These are phyloP conservation scores for Penicillium alfredii DNA, from an alignment of 495 filamentous ascomycete genomes.

Conservation along the genomic window DNA sequence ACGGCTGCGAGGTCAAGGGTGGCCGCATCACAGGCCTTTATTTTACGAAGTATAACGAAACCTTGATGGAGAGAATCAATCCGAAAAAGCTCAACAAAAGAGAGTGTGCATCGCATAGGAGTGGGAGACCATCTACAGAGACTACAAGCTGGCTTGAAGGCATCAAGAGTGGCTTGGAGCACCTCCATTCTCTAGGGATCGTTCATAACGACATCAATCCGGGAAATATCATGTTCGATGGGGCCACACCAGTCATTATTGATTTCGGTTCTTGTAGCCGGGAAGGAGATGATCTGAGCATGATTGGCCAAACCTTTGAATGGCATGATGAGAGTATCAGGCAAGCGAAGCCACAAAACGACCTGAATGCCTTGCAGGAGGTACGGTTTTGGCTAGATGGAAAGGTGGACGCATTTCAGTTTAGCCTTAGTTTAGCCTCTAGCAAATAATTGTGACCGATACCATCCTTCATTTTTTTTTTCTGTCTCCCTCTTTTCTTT, in stretches of 20 bases:
- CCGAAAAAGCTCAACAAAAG: conserved; percentile 13
- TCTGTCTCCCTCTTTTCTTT: no score
- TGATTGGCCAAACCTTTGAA: background rate
- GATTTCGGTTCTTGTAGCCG: conserved; percentile 31
- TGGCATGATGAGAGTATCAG: conserved; percentile 1
- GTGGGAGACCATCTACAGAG: background rate
- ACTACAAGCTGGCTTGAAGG: conserved; percentile 4
- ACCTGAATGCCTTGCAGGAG: conserved; percentile 8
- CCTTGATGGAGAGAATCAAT: conserved; percentile 20
- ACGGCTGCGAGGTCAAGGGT: conserved; percentile 23
- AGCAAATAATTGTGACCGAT: no score
- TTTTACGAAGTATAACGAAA: conserved; percentile 27
- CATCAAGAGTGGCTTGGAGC: conserved; percentile 25
- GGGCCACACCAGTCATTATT: conserved; percentile 24
- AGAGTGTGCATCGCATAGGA: conserved; percentile 2
- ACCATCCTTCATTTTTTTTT: no score
- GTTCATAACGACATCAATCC: conserved; percentile 31
- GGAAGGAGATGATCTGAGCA: conserved; percentile 9
- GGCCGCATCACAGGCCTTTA: conserved; percentile 25
- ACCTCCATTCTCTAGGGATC: conserved; percentile 23
- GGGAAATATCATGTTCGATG: conserved; percentile 24
- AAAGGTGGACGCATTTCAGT: conserved; percentile 2
- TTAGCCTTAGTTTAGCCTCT: conserved; percentile 1
- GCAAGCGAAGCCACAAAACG: conserved; percentile 3
- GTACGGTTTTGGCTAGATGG: conserved; percentile 9